Base-by-base conservation (phyloP, 2,329 filamentous ascomycete species). In the Alternaria arbusti region DNA sequence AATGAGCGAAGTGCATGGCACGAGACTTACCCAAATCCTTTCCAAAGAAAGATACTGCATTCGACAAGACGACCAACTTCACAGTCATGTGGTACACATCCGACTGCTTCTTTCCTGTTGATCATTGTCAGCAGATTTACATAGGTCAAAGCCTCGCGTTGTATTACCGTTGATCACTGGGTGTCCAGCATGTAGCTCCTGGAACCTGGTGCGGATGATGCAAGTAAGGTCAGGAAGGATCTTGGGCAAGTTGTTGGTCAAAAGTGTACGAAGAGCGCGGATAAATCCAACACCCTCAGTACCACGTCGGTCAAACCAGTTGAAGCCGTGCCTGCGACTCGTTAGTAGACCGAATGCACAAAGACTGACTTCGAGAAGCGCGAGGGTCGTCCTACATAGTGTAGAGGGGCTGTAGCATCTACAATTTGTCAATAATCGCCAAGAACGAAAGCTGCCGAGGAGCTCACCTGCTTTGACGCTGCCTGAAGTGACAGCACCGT, bases 291-390 rank as follows among this genome's bases (percentile, higher is more conserved):
- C 66, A 2, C 76, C 75, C 36, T 77, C 75, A 9, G 61, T 69
- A 6, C 75, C 74, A 25, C 73, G 51, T 1, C 47, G 54, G 28
- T 78, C 70, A 44, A 69, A 67, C 76, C 76, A 79, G 44, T 78
- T 71, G 63, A 78, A 77, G 8, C 71, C 68, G 17, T 68, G 47
- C 75, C 60, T 63, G 73, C 71, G 0, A 71, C 68, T 30, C 70
- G 73, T 12, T 61, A 60, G 66, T 50, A 17, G 28, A 20, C n/a
- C 8, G 17, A 28, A 15, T 44, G 17, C 20, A 44, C 25, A 8
- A 43, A 5, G 52, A 54, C 3, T 15, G 32, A 1, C 10, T 3
- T 13, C 32, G 23, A 20, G n/a, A 54, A 36, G 23, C 52, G 40
- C 22, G 15, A 15, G 6, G 15, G 7, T 59, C 20, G 28, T 55